Percentiles rank a stretch among this genome's conserved stretches.
Conservation (phyloP, 176 grass and related monocot species). For the Bromus sterilis region DNA sequence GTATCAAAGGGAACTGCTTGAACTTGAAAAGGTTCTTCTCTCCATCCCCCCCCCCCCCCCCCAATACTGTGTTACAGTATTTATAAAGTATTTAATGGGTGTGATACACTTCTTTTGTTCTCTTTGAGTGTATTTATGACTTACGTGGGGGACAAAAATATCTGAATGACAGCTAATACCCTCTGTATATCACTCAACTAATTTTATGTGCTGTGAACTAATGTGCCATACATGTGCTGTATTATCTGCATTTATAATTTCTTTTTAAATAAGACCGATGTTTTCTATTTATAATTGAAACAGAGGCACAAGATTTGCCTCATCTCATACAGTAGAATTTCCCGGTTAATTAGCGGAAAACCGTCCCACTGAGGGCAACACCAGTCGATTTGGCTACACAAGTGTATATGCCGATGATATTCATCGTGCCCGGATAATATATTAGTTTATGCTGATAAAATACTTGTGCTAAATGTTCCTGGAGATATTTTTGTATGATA, state of each 20-base stretch:
- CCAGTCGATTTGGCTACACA: no score
- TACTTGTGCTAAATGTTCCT: neutral
- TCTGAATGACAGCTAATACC: neutral
- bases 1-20: slow-evolving; percentile 45
- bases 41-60: neutral
- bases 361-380: no score
- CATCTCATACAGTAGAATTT: no score
- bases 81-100: neutral
- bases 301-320: no score
- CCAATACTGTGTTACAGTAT: neutral
- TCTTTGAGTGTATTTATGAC: neutral
- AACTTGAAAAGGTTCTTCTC: slow-evolving; percentile 30
- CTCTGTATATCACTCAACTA: neutral
- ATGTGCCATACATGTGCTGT: neutral
- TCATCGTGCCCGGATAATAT: neutral
- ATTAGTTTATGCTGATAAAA: neutral
- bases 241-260: neutral
- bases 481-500: neutral
- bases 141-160: neutral
- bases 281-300: no score
- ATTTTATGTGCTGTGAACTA: neutral
- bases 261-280: no score
- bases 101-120: neutral
- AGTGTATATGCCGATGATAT: neutral
- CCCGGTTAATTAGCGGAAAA: no score